A percentile compares a stretch with the other conserved stretches of the same genome.
phyloP scores from a whole-genome alignment of 305 asterid species.

The Petunia hybrid region DNA sequence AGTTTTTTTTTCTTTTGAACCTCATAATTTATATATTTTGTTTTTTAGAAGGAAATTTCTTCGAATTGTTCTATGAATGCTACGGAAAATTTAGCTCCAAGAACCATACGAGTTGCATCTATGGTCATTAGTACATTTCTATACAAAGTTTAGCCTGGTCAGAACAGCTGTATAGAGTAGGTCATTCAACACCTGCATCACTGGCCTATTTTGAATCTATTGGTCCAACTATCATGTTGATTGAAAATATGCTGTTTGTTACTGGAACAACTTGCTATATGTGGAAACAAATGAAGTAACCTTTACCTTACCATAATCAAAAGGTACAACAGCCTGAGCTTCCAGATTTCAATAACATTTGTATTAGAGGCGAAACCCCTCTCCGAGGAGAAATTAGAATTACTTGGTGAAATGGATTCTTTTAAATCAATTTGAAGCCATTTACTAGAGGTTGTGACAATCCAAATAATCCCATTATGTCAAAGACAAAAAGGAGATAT shows the following conservation, averaged over 20 bases:
- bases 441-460: background rate
- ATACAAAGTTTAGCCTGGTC: conserved; percentile 2
- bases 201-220: background rate
- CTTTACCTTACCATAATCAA: background rate
- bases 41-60: conserved; percentile 5
- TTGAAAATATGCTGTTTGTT: background rate
- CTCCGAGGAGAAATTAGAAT: background rate
- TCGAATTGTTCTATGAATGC: conserved; percentile 10
- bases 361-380: too few species aligned
- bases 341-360: conserved; percentile 1
- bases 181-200: background rate
- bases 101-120: conserved; percentile 16
- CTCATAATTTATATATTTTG: background rate
- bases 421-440: conserved; percentile 16
- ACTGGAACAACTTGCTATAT: conserved; percentile 10
- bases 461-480: background rate
- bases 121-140: background rate
- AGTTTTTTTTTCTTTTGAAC: background rate
- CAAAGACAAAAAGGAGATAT: background rate
- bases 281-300: background rate
- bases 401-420: conserved; percentile 16
- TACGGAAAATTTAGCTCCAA: background rate
- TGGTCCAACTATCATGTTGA: conserved; percentile 18
- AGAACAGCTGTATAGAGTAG: background rate
- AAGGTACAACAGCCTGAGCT: background rate